These are phyloP conservation scores for Clohesyomyces aquaticus DNA, from an alignment of 495 filamentous ascomycete species.

Conservation along the genomic window DNA sequence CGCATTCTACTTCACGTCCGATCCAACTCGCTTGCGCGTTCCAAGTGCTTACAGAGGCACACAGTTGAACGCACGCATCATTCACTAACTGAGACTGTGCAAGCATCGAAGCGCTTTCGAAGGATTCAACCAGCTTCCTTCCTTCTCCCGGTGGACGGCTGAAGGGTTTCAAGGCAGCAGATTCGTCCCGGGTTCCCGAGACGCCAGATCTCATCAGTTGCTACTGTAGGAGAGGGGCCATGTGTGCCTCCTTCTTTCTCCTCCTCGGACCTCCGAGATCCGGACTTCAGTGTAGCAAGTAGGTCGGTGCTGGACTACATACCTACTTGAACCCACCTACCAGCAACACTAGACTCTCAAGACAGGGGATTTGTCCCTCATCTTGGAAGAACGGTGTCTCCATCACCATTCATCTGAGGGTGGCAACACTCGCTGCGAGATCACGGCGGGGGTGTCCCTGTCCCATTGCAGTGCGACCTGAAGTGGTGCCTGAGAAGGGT, in stretches of 20 bases:
- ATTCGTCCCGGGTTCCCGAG: conserved; percentile 7
- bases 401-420: not conserved
- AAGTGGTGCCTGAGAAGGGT: not conserved
- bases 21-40: not conserved
- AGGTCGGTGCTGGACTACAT: not conserved
- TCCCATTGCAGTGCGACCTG: not conserved
- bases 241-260: too few relatives aligned
- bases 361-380: not conserved
- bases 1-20: not conserved
- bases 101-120: not conserved
- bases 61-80: too few relatives aligned
- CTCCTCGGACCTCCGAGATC: too few relatives aligned
- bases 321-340: conserved; percentile 5
- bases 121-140: conserved; percentile 6
- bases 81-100: not conserved
- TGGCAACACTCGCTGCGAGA: not conserved
- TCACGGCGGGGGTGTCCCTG: not conserved
- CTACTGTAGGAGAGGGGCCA: too few relatives aligned
- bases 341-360: not conserved
- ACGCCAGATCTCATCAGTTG: not conserved
- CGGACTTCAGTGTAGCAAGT: too few relatives aligned
- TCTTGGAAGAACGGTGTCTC: not conserved
- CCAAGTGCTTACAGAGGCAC: too few relatives aligned
- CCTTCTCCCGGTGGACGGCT: not conserved
- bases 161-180: not conserved